Conservation (phyloP, 176 grass and related monocot species). For the Triticum aestivum region DNA sequence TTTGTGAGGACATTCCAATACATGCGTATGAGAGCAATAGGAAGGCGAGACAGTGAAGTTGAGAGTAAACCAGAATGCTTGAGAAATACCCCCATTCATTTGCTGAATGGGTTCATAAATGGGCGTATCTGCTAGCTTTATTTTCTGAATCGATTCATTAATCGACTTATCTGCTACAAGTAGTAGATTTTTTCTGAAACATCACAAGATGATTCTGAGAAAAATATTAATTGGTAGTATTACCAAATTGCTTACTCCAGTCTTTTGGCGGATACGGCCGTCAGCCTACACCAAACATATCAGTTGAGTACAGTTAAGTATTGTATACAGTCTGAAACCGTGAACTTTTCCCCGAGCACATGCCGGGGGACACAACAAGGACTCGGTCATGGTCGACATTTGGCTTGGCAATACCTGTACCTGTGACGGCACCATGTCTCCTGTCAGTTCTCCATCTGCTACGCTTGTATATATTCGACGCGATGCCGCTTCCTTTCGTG, state of each 20-base stretch:
- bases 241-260: background rate
- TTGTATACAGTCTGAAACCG: background rate
- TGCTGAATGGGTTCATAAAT: background rate
- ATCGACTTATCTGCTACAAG: too few relatives aligned
- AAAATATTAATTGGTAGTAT: background rate
- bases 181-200: background rate
- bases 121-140: background rate
- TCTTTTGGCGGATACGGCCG: background rate
- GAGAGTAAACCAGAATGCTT: background rate
- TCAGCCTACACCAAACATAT: background rate
- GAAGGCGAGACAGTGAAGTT: background rate
- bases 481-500: background rate
- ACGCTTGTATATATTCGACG: background rate
- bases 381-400: constrained; percentile 22
- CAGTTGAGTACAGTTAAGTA: background rate
- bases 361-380: constrained; percentile 1
- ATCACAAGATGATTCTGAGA: background rate
- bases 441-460: background rate
- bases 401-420: background rate
- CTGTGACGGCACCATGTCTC: background rate
- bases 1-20: background rate
- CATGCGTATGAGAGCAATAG: background rate
- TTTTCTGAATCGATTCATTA: background rate
- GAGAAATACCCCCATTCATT: background rate
- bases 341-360: background rate